These are phyloP conservation scores for Cadophora luteo-olivacea DNA, from an alignment of 2,329 filamentous ascomycete species.

Conservation along the genomic window DNA sequence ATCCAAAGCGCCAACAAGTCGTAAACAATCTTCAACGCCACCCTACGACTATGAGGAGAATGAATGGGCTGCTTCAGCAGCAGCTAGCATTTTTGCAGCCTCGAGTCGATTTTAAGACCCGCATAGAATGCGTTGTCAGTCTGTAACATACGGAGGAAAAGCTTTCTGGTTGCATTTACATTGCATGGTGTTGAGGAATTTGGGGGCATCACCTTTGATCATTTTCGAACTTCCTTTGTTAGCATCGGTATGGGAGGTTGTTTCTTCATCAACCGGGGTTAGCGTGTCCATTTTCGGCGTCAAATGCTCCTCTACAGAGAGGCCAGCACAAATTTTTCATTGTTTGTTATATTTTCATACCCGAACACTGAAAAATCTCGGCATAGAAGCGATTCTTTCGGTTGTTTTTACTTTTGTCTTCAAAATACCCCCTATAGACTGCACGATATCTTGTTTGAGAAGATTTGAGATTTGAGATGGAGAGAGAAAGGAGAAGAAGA, in stretches of 20 bases:
- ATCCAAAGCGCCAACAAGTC: constrained; percentile 51
- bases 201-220: constrained; percentile 30
- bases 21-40: constrained; percentile 89
- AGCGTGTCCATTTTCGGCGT: constrained; percentile 38
- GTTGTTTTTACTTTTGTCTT: constrained; percentile 34
- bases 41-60: constrained; percentile 94
- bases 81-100: constrained; percentile 80
- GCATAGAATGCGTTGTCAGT: constrained; percentile 30
- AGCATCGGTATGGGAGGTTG: constrained; percentile 29
- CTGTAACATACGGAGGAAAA: constrained; percentile 45
- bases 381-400: constrained; percentile 31
- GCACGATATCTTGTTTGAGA: constrained; percentile 32
- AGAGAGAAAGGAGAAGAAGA: constrained; percentile 22
- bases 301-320: constrained; percentile 28
- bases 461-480: neutral
- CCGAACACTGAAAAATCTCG: constrained; percentile 29
- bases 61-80: constrained; percentile 86
- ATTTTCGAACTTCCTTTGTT: constrained; percentile 39
- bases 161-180: constrained; percentile 43
- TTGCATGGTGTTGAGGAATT: constrained; percentile 44
- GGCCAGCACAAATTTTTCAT: constrained; percentile 30
- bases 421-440: constrained; percentile 42
- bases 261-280: constrained; percentile 26
- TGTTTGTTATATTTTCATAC: constrained; percentile 40
- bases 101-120: constrained; percentile 63